Conservation (phyloP, 2,329 filamentous ascomycete genomes). For the Pseudocercospora fuligena region DNA sequence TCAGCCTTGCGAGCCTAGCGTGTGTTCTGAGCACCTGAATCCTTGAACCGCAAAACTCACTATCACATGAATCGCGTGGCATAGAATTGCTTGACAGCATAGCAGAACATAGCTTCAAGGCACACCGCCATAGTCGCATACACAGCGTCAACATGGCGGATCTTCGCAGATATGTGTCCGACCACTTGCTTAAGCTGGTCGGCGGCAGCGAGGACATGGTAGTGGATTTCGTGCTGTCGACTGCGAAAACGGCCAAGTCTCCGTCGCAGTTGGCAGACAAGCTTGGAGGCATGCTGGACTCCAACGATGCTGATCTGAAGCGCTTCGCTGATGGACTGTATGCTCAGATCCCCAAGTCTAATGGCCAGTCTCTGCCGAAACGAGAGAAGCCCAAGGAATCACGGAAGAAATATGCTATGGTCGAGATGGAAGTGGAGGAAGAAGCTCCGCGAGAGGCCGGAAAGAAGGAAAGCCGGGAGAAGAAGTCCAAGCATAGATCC, state of each 20-base stretch:
- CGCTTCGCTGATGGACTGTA: constrained; percentile 56
- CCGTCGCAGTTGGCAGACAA: constrained; percentile 55
- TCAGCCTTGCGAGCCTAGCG: neutral
- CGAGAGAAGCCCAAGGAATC: constrained; percentile 37
- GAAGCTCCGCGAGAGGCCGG: constrained; percentile 34
- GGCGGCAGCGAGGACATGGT: constrained; percentile 61
- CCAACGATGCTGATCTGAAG: constrained; percentile 50
- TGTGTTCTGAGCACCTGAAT: neutral
- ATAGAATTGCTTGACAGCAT: neutral
- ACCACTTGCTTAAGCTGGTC: constrained; percentile 58
- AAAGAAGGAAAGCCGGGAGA: constrained; percentile 31
- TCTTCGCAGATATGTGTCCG: constrained; percentile 48
- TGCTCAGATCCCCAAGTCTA: constrained; percentile 39
- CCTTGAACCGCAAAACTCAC: neutral
- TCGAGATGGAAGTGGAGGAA: constrained; percentile 59
- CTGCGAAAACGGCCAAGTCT: constrained; percentile 57
- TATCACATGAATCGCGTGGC: neutral
- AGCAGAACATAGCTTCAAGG: neutral
- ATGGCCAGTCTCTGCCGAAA: constrained; percentile 25
- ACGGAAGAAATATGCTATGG: constrained; percentile 58
- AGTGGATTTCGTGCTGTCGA: constrained; percentile 62
- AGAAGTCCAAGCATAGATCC: constrained; percentile 45
- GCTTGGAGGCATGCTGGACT: constrained; percentile 58
- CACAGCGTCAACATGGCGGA: constrained; percentile 37
- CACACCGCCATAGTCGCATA: neutral